Base-by-base conservation (phyloP, 768 basidiomycete genomes). In the Calvatia gigantea region DNA sequence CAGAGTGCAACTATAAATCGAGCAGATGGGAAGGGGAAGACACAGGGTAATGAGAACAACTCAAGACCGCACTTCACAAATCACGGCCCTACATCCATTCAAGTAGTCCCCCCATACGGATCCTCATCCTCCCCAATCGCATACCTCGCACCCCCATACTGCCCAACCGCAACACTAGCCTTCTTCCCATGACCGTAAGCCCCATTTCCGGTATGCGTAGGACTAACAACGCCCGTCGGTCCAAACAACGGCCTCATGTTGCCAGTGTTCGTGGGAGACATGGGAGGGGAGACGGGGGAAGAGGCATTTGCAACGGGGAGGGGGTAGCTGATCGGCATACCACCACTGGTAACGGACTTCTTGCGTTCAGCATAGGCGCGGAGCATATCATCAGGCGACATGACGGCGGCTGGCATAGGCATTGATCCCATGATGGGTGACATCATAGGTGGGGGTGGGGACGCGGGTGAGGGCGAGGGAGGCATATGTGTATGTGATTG, bases 341-440 rank as follows among this genome's bases (percentile, higher is more conserved):
- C 39, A 17, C 48, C 48, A 32, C 51, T 55, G 28, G 61, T 57
- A 25, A 61, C 46, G 21, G 48, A 54, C 56, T 64, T 67, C 60
- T 63, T 67, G 42, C 65, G 61, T 58, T 69, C 66, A 11, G 68
- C 66, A 46, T 68, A 90, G 1, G 85, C 86, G 33, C 85, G 82
- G 42, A 91, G 74, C 84, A 91, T 87, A 23, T 82, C 89, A 64
- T 91, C 89, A 2, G 89, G 89, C 54, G 73, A 73, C 71, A 77
- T 79, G 23, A 80, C 75, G 45, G 51, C 65, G 1, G 70, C 67
- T 1, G 72, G 73, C 58, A 59, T 59, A 8, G 68, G 66, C 66
- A 69, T 74, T 38, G 66, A 60, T 54, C 47, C 55, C 68, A 68
- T 71, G 43, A 66, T 62, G 39, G 70, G 74, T 61, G 65, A 68